These are phyloP conservation scores for Diplodia seriata DNA, from an alignment of 2,329 filamentous ascomycete species.

Conservation along the genomic window DNA sequence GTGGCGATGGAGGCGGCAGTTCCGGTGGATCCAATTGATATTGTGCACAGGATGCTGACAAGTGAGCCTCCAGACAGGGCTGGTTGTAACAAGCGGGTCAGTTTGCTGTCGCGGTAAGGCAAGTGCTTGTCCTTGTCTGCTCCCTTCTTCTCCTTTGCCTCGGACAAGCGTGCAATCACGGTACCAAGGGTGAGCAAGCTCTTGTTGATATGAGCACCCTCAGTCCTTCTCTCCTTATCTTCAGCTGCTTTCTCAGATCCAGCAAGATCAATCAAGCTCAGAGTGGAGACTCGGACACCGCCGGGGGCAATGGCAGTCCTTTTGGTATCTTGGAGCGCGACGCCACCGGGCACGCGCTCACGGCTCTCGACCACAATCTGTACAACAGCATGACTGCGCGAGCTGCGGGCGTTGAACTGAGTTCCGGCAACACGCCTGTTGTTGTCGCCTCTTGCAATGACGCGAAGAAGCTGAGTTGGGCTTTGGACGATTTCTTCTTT, in stretches of 20 bases:
- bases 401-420: conserved; percentile 95
- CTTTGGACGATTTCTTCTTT: conserved; percentile 99
- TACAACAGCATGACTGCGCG: conserved; percentile 95
- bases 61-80: conserved; percentile 92
- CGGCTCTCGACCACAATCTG: conserved; percentile 98
- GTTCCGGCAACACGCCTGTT: conserved; percentile 90
- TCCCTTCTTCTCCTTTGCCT: conserved; percentile 84
- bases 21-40: conserved; percentile 82
- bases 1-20: conserved; percentile 73
- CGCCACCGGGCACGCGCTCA: conserved; percentile 73
- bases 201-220: conserved; percentile 99
- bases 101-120: conserved; percentile 96
- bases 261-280: conserved; percentile 94
- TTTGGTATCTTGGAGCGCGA: conserved; percentile 51
- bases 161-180: conserved; percentile 91
- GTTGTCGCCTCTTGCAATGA: conserved; percentile 93
- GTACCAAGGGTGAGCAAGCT: conserved; percentile 93
- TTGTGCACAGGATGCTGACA: conserved; percentile 96
- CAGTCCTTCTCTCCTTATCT: conserved; percentile 88
- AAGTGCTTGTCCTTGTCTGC: conserved; percentile 88
- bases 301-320: conserved; percentile 65
- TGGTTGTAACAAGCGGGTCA: conserved; percentile 89
- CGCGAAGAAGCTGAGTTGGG: conserved; percentile 89
- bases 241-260: conserved; percentile 96
- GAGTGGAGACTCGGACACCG: conserved; percentile 90